phyloP scores from a whole-genome alignment of 805 yeast species.

The Wickerhamiella vanderwaltii region DNA sequence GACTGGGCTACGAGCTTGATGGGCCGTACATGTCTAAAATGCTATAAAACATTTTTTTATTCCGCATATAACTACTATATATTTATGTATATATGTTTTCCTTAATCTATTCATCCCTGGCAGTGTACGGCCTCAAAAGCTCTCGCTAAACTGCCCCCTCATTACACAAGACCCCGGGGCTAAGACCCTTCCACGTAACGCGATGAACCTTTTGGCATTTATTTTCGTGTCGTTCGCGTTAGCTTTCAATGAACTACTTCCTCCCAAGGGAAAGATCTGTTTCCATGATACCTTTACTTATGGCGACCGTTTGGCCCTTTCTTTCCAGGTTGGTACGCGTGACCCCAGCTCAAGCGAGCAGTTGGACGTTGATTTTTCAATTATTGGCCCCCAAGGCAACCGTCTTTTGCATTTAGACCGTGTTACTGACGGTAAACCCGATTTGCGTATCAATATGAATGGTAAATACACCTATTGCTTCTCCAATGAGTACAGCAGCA shows the following conservation, averaged over 20 bases:
- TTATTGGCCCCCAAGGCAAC: conserved; percentile 38
- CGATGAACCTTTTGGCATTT: conserved; percentile 15
- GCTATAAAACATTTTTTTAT: conserved; percentile 19
- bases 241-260: conserved; percentile 74
- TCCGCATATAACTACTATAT: not conserved
- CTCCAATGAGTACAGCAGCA: conserved; percentile 65
- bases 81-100: too few relatives aligned
- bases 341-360: conserved; percentile 33
- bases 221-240: conserved; percentile 15
- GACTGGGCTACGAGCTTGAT: conserved; percentile 80
- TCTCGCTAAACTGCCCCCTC: too few relatives aligned
- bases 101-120: too few relatives aligned
- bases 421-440: conserved; percentile 71
- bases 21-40: conserved; percentile 95
- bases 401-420: conserved; percentile 39
- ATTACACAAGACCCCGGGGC: too few relatives aligned
- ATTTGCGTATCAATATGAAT: conserved; percentile 46
- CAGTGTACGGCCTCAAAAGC: too few relatives aligned
- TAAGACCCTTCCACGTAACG: conserved; percentile 3
- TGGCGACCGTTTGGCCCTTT: conserved; percentile 76
- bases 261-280: conserved; percentile 77
- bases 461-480: conserved; percentile 87
- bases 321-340: conserved; percentile 90
- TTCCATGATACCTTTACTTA: conserved; percentile 71
- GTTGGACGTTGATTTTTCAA: conserved; percentile 48